These are phyloP conservation scores for Sporormia fimetaria DNA, from an alignment of 495 filamentous ascomycete genomes.

Conservation along the genomic window DNA sequence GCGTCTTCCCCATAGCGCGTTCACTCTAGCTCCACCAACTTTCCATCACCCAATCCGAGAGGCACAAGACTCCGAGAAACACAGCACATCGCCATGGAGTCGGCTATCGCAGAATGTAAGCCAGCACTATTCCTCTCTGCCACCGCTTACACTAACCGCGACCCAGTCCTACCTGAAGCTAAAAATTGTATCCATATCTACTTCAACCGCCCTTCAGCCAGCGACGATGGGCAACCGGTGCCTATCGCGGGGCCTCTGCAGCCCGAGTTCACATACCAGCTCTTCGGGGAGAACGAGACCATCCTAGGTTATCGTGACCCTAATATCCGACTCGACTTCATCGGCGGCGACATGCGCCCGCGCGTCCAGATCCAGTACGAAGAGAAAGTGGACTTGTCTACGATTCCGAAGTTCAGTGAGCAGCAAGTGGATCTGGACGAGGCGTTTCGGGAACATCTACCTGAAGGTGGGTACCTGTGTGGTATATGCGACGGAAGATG, in stretches of 20 bases:
- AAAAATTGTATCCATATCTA: constrained; percentile 29
- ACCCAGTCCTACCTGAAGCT: constrained; percentile 24
- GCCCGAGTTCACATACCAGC: constrained; percentile 77
- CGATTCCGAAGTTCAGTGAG: constrained; percentile 43
- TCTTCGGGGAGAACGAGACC: constrained; percentile 81
- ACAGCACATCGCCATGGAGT: neutral
- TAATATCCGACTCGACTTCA: constrained; percentile 63
- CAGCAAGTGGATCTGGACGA: constrained; percentile 61
- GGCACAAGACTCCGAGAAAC: too few species aligned
- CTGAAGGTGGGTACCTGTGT: constrained; percentile 26
- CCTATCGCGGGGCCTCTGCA: constrained; percentile 46
- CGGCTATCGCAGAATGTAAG: constrained; percentile 22
- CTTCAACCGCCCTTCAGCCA: constrained; percentile 16
- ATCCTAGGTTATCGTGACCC: constrained; percentile 85
- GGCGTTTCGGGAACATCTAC: constrained; percentile 54
- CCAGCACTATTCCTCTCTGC: constrained; percentile 41
- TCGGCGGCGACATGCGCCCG: constrained; percentile 70
- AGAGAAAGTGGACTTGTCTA: constrained; percentile 47
- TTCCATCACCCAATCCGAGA: too few species aligned
- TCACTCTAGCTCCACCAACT: too few species aligned
- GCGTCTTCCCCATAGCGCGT: too few species aligned
- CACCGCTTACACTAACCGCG: neutral
- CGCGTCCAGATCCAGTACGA: constrained; percentile 58
- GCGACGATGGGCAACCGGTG: constrained; percentile 4
- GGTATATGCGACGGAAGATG: too few species aligned